Evolutionary conservation across 306 rosid species (phyloP), one percentile per base, ranked within the genome.

Genomic region (Comarum palustre): DNA sequence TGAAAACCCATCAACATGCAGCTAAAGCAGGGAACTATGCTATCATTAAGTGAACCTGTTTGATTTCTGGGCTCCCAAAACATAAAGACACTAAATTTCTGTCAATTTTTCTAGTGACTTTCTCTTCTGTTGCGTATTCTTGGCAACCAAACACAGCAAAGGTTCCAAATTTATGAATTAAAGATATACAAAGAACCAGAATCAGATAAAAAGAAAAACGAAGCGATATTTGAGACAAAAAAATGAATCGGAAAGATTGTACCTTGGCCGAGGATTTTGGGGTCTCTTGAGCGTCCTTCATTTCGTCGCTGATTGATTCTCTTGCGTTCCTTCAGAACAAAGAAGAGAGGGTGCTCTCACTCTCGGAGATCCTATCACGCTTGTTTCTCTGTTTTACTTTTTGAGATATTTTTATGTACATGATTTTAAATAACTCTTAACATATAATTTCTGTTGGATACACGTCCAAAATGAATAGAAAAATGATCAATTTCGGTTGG

Each of bases 241-340:
- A 19, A 50, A 19, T 52, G 63, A 27, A 71, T 1, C 3, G 3
- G 17, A 22, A 5, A 29, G 66, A 39, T 19, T 27, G 39, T 71
- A 82, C 86, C 86, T 75, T 78, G 31, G 75, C 60, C 34, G 78
- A 25, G 8, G 78, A 13, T 51, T 71, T 78, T 10, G 80, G 77
- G 13, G 77, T 31, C 48, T 59, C 79, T 22, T 48, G 34, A 36
- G 12, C 14, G 47, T 27, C 57, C 71, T 70, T 71, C 83, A 80
- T 80, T 11, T 39, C 54, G n/a, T 46, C 13, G 11, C 66, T 47
- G 68, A 16, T 42, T 54, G 4, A 3, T 22, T 32, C 19, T 14
- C 24, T 48, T 3, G 50, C 45, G 13, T 4, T 10, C 16, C 42
- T 54, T 45, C 74, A 42, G 29, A 69, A 58, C n/a, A 47, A 69